These are phyloP conservation scores for Candida stauntonica DNA, from an alignment of 805 yeast genomes.

Conservation along the genomic window DNA sequence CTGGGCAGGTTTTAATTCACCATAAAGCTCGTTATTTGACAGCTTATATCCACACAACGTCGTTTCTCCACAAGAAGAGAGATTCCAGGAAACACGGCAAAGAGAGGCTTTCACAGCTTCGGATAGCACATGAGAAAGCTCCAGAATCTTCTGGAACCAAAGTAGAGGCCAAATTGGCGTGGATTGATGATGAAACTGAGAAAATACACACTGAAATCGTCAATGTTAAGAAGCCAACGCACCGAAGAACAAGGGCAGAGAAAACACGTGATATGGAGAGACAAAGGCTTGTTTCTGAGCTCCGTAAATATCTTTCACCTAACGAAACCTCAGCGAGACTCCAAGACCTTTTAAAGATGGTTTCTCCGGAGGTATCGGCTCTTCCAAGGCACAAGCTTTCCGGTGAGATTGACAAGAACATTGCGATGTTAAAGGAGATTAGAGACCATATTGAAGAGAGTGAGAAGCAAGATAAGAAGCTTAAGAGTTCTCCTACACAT, in stretches of 20 bases:
- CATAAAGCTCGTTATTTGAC: too few relatives aligned
- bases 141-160: not conserved
- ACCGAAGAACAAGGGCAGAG: not conserved
- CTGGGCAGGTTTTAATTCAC: too few relatives aligned
- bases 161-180: not conserved
- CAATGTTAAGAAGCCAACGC: slow-evolving; percentile 10
- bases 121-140: too few relatives aligned
- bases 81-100: too few relatives aligned
- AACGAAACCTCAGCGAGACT: too few relatives aligned
- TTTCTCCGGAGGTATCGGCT: too few relatives aligned
- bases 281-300: slow-evolving; percentile 2
- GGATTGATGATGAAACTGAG: not conserved
- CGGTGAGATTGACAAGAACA: slow-evolving; percentile 4
- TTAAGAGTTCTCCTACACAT: slow-evolving; percentile 1
- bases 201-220: slow-evolving; percentile 12
- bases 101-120: too few relatives aligned
- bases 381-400: too few relatives aligned
- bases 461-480: slow-evolving; percentile 1
- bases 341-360: too few relatives aligned
- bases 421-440: slow-evolving; percentile 10
- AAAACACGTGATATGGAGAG: not conserved
- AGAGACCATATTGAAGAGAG: slow-evolving; percentile 5
- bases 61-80: too few relatives aligned
- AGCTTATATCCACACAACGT: too few relatives aligned
- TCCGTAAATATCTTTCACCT: slow-evolving; percentile 1